Percentiles rank a stretch among this genome's conserved stretches.
Conservation (phyloP, 75 land plant genomes). For the Picea glauca region DNA sequence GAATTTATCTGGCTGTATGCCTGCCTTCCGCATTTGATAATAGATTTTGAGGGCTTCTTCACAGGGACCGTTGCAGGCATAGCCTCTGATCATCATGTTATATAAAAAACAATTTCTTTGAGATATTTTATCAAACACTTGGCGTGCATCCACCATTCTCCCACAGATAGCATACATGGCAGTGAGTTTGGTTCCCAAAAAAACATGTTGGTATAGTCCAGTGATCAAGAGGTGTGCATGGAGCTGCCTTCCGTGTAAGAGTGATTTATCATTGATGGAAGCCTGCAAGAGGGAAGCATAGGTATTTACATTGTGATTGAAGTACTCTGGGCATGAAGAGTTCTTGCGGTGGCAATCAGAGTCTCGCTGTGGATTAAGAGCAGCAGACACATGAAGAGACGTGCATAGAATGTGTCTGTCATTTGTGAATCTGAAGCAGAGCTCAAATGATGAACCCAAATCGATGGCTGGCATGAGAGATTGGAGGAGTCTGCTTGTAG, state of each 20-base stretch:
- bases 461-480: not conserved
- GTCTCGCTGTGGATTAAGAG: not conserved
- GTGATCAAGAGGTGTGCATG: constrained; percentile 31
- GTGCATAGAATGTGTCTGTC: not conserved
- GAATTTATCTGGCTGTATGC: constrained; percentile 16
- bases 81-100: constrained; percentile 13
- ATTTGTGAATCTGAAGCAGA: not conserved
- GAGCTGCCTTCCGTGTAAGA: constrained; percentile 19
- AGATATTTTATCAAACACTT: constrained; percentile 1
- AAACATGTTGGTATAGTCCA: constrained; percentile 11
- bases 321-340: not conserved
- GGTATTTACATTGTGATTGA: constrained; percentile 6
- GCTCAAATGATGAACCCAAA: too few species aligned
- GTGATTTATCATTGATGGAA: constrained; percentile 10
- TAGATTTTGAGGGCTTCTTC: constrained; percentile 8
- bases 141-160: constrained; percentile 16
- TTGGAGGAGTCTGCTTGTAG: not conserved
- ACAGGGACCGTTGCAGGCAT: not conserved
- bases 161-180: constrained; percentile 20
- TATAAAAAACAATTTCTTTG: constrained; percentile 8
- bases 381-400: not conserved
- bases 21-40: constrained; percentile 10
- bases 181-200: constrained; percentile 38
- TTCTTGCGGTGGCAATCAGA: not conserved
- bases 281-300: constrained; percentile 29